Conservation (phyloP, 192 early-diverging fungal genomes). For the Phlyctochytrium planicorne region DNA sequence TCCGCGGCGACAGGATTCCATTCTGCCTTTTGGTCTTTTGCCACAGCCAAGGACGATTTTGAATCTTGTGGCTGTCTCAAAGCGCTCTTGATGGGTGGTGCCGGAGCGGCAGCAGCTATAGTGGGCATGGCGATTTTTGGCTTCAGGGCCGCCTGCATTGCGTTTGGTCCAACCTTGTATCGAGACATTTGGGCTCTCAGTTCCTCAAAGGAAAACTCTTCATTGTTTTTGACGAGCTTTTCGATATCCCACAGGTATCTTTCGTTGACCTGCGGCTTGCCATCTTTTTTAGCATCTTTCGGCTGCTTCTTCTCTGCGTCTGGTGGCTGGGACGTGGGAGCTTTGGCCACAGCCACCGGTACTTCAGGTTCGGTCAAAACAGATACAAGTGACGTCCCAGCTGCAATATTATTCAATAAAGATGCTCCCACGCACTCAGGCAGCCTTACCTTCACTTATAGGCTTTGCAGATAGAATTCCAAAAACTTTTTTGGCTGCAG, state of each 20-base stretch:
- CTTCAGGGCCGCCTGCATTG: neutral
- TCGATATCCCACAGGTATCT: conserved; percentile 1
- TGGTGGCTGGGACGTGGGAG: too few species aligned
- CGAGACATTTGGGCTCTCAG: conserved; percentile 13
- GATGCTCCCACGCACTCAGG: too few species aligned
- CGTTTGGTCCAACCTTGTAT: neutral
- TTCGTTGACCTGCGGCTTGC: neutral
- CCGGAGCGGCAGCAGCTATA: neutral
- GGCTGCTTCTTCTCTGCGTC: too few species aligned
- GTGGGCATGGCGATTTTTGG: neutral
- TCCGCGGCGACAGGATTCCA: neutral
- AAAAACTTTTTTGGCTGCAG: too few species aligned
- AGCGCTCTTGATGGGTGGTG: neutral
- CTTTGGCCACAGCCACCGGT: too few species aligned
- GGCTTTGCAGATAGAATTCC: too few species aligned
- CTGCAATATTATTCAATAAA: too few species aligned
- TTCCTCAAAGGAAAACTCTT: conserved; percentile 43
- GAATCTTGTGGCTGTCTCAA: too few species aligned
- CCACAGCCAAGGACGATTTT: too few species aligned
- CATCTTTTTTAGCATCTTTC: conserved; percentile 3
- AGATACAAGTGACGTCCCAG: too few species aligned
- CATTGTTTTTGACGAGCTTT: conserved; percentile 6
- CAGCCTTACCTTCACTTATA: too few species aligned
- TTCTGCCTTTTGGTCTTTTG: neutral
- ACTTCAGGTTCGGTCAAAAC: too few species aligned